Conservation (phyloP, 371 early-diverging fungal genomes). For the Mortierella sp. region DNA sequence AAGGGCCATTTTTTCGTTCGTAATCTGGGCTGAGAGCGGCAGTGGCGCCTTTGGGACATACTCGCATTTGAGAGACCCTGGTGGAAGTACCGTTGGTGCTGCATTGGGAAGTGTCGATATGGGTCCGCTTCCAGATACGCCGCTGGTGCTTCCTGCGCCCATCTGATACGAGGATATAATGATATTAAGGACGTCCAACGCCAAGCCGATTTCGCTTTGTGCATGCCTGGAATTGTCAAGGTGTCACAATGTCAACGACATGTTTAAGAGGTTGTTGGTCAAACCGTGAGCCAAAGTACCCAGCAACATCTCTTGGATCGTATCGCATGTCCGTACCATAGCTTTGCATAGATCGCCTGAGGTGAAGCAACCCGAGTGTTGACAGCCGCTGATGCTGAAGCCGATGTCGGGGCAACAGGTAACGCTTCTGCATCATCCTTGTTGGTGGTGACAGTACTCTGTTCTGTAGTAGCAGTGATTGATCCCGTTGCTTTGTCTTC, state of each 20-base stretch:
- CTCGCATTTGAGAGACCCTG: constrained; percentile 66
- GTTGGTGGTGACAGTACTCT: constrained; percentile 5
- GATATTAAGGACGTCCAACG: constrained; percentile 78
- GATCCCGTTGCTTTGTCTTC: constrained; percentile 22
- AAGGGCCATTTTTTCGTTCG: constrained; percentile 68
- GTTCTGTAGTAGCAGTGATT: constrained; percentile 10
- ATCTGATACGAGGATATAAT: constrained; percentile 63
- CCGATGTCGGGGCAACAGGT: neutral
- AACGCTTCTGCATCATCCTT: constrained; percentile 1
- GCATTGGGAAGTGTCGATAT: constrained; percentile 13
- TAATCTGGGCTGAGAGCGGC: constrained; percentile 60
- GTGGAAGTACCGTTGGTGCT: constrained; percentile 51
- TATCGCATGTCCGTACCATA: constrained; percentile 24
- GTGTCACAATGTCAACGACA: neutral
- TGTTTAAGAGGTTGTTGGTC: too few species aligned
- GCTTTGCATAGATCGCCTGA: constrained; percentile 42
- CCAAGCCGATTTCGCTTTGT: constrained; percentile 79
- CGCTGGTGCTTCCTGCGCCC: constrained; percentile 40
- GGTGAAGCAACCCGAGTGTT: constrained; percentile 32
- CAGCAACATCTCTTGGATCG: neutral
- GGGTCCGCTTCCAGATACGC: constrained; percentile 3
- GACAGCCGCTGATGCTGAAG: constrained; percentile 5
- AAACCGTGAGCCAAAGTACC: neutral
- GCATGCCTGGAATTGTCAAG: constrained; percentile 62
- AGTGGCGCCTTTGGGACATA: constrained; percentile 63